Evolutionary conservation across 352 stramenopile genomes (phyloP).

Genomic region (Phytophthora macrochlamydospora): DNA sequence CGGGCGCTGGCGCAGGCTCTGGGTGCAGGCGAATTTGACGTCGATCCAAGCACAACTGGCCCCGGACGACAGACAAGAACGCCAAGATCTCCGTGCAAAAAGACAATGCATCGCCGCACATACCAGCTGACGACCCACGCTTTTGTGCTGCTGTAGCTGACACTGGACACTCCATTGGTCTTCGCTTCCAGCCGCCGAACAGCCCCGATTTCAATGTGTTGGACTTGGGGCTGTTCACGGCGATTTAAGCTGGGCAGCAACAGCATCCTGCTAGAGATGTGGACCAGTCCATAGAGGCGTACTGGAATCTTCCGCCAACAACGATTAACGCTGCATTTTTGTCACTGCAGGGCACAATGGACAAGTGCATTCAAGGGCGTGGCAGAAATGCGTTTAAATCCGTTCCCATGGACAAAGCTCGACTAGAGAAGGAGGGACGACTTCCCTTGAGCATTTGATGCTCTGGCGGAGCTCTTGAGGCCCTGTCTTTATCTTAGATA

Average conservation of each 20-base stretch:
- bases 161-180: neutral
- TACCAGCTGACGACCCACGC: neutral
- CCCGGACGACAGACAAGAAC: too few species aligned
- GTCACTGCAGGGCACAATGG: slow-evolving; percentile 14
- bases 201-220: slow-evolving; percentile 7
- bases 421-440: slow-evolving; percentile 21
- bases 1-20: too few species aligned
- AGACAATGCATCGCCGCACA: slow-evolving; percentile 4
- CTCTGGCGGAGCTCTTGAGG: neutral
- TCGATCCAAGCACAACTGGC: too few species aligned
- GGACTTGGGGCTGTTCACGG: slow-evolving; percentile 4
- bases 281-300: slow-evolving; percentile 9
- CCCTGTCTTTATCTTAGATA: neutral
- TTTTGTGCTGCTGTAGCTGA: neutral
- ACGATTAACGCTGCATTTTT: slow-evolving; percentile 12
- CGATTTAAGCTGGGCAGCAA: slow-evolving; percentile 7
- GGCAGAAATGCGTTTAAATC: slow-evolving; percentile 8
- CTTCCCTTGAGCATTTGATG: slow-evolving; percentile 10
- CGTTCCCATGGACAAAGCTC: slow-evolving; percentile 11
- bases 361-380: slow-evolving; percentile 9
- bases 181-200: slow-evolving; percentile 13
- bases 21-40: too few species aligned
- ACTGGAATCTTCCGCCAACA: slow-evolving; percentile 8
- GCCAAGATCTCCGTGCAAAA: neutral
- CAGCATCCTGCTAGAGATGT: neutral